Conservation (phyloP, 805 yeast species). For the Kodamaea leandrae region DNA sequence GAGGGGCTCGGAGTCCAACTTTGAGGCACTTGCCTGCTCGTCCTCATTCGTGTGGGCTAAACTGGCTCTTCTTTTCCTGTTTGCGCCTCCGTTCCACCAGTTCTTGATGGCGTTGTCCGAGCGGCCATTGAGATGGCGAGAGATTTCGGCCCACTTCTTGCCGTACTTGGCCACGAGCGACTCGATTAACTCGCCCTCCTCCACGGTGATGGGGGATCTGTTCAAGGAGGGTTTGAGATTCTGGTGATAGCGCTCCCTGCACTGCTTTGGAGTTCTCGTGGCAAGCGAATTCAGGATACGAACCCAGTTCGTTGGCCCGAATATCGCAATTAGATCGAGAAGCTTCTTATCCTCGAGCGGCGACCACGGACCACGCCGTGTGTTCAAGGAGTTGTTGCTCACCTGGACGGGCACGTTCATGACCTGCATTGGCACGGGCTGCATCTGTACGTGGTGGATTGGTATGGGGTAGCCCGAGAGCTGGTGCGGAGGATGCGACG, state of each 20-base stretch:
- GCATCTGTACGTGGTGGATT: constrained; percentile 2
- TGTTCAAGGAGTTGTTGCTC: constrained; percentile 9
- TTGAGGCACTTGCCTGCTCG: not conserved
- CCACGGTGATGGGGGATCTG: constrained; percentile 76
- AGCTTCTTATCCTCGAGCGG: constrained; percentile 77
- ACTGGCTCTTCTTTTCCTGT: constrained; percentile 62
- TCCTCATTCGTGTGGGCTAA: constrained; percentile 15
- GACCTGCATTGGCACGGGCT: constrained; percentile 5
- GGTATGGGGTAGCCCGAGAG: constrained; percentile 1
- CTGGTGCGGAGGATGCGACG: not conserved
- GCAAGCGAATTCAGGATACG: constrained; percentile 70
- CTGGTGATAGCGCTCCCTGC: constrained; percentile 89
- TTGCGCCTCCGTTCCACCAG: constrained; percentile 97
- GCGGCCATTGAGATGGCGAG: constrained; percentile 82
- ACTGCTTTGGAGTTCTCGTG: constrained; percentile 85
- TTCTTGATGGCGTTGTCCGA: constrained; percentile 90
- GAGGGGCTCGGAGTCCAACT: not conserved
- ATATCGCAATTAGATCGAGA: constrained; percentile 62
- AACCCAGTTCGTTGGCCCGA: constrained; percentile 89
- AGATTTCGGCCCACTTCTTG: constrained; percentile 91
- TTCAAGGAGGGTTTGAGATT: constrained; percentile 83
- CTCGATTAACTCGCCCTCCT: constrained; percentile 81
- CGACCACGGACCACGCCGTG: constrained; percentile 85
- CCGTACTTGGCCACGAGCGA: constrained; percentile 76
- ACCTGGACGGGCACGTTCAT: constrained; percentile 9